Conservation (phyloP, 2,329 filamentous ascomycete genomes). For the Dactylellina haptotyla region DNA sequence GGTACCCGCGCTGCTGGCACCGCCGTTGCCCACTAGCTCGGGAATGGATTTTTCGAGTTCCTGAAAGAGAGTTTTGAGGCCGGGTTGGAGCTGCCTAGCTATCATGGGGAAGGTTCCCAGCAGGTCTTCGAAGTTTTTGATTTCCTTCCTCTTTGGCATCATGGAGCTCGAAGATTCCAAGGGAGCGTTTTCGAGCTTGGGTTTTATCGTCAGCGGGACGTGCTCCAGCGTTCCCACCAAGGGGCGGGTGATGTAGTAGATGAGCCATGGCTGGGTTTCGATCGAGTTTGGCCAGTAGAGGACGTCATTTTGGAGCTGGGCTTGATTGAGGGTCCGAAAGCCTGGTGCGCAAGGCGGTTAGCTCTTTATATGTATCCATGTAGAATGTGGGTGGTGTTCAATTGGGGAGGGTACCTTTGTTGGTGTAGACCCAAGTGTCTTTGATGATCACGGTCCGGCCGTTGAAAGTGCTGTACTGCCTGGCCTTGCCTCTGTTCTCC, state of each 20-base stretch:
- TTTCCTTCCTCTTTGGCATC: conserved; percentile 80
- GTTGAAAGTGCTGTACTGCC: conserved; percentile 92
- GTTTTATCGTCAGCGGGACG: conserved; percentile 56
- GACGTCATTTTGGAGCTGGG: conserved; percentile 82
- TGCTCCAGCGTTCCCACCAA: conserved; percentile 82
- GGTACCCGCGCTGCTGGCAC: conserved; percentile 69
- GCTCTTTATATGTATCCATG: not conserved
- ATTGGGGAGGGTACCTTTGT: conserved; percentile 76
- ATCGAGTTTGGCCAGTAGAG: conserved; percentile 90
- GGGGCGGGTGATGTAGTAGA: conserved; percentile 94
- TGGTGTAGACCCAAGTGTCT: conserved; percentile 90
- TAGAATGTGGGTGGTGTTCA: not conserved
- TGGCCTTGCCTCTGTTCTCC: conserved; percentile 90
- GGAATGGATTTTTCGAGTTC: conserved; percentile 75
- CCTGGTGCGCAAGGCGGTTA: conserved; percentile 66
- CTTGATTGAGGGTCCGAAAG: conserved; percentile 90
- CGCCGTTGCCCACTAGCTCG: conserved; percentile 17
- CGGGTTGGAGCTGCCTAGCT: conserved; percentile 92
- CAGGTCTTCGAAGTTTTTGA: conserved; percentile 88
- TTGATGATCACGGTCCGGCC: conserved; percentile 93
- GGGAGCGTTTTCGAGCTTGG: conserved; percentile 31
- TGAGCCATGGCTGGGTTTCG: conserved; percentile 90
- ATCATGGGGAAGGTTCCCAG: conserved; percentile 94
- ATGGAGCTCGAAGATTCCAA: conserved; percentile 58
- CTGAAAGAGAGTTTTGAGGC: conserved; percentile 85